A percentile compares a stretch with the other conserved stretches of the same genome.
These are phyloP conservation scores for Phytophthora palmivora DNA, from an alignment of 352 stramenopile species.

Conservation along the genomic window DNA sequence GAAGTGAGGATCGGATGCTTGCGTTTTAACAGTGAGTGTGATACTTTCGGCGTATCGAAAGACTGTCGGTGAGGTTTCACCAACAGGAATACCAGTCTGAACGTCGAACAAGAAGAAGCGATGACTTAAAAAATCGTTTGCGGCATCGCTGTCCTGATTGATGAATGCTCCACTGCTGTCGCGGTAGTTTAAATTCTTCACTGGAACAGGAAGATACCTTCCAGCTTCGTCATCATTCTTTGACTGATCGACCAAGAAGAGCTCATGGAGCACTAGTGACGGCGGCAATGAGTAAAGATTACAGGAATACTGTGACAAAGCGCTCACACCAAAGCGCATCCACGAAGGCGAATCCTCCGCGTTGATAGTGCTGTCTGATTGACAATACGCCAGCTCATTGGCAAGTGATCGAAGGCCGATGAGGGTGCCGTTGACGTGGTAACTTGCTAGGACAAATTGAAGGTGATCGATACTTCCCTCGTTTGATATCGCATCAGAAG, in stretches of 20 bases:
- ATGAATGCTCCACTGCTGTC: slow-evolving; percentile 63
- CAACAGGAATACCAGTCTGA: slow-evolving; percentile 60
- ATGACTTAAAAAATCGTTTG: slow-evolving; percentile 89
- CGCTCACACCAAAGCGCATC: slow-evolving; percentile 82
- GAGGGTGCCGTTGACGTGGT: slow-evolving; percentile 90
- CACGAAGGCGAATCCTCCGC: slow-evolving; percentile 53
- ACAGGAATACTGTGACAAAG: slow-evolving; percentile 67
- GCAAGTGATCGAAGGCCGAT: slow-evolving; percentile 69
- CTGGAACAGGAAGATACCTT: slow-evolving; percentile 86
- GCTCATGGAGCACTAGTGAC: slow-evolving; percentile 86
- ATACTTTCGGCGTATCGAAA: slow-evolving; percentile 80
- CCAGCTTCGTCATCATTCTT: slow-evolving; percentile 49
- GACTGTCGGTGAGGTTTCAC: slow-evolving; percentile 56
- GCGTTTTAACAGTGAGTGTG: slow-evolving; percentile 67
- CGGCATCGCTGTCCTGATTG: slow-evolving; percentile 87
- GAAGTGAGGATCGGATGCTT: slow-evolving; percentile 44
- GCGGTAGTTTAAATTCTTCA: slow-evolving; percentile 88
- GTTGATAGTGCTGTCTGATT: slow-evolving; percentile 19
- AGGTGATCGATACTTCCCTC: slow-evolving; percentile 67
- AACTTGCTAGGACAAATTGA: slow-evolving; percentile 87
- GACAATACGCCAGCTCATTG: slow-evolving; percentile 88
- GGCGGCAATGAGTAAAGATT: slow-evolving; percentile 61
- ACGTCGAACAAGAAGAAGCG: slow-evolving; percentile 94
- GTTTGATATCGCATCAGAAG: slow-evolving; percentile 67
- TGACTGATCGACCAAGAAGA: slow-evolving; percentile 91